phyloP scores from a whole-genome alignment of 2,329 filamentous ascomycete species.

The Epichloe sp. region DNA sequence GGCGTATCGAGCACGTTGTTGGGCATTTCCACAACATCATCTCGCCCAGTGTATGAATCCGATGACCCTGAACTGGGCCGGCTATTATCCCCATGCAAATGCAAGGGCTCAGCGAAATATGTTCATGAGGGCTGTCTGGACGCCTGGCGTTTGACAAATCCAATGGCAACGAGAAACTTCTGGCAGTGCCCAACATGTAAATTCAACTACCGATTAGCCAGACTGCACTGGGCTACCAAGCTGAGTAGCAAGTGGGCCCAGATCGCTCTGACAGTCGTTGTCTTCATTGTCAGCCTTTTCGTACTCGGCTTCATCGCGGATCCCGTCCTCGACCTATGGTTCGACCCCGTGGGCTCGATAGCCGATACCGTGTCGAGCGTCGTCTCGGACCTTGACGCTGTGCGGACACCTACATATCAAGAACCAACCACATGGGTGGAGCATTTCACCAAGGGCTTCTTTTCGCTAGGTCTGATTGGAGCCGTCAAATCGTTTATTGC shows the following conservation, averaged over 20 bases:
- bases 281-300: constrained; percentile 64
- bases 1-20: constrained; percentile 19
- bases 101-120: constrained; percentile 85
- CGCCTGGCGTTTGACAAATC: constrained; percentile 66
- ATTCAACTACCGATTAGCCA: constrained; percentile 67
- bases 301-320: constrained; percentile 83
- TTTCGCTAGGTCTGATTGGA: constrained; percentile 78
- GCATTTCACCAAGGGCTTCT: constrained; percentile 80
- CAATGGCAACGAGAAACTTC: constrained; percentile 52
- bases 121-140: constrained; percentile 86
- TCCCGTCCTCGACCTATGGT: constrained; percentile 78
- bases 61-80: constrained; percentile 61
- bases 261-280: constrained; percentile 53
- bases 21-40: constrained; percentile 19
- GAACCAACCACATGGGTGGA: constrained; percentile 54
- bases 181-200: constrained; percentile 82
- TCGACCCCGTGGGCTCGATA: constrained; percentile 60
- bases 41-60: constrained; percentile 49
- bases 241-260: constrained; percentile 56
- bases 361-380: constrained; percentile 35
- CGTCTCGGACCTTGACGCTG: constrained; percentile 27
- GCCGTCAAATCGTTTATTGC: constrained; percentile 69
- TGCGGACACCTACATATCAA: constrained; percentile 27
- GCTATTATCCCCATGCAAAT: constrained; percentile 79
- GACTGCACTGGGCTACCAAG: constrained; percentile 62